phyloP scores from a whole-genome alignment of 768 basidiomycete genomes.

The Suillus spraguei region DNA sequence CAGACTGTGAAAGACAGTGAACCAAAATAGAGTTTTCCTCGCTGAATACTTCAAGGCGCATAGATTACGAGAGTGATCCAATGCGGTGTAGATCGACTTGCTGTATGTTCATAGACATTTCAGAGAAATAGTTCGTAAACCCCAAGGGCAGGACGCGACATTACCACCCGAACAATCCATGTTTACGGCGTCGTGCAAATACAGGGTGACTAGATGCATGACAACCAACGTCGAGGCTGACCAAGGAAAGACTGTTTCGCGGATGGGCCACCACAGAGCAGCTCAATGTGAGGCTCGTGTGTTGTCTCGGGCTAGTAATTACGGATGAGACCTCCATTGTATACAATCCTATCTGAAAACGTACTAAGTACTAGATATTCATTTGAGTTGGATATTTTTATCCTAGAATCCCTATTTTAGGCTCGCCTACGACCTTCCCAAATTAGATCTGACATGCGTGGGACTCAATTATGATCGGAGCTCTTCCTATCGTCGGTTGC shows the following conservation, averaged over 20 bases:
- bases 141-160: conserved; percentile 5
- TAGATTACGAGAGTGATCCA: conserved; percentile 1
- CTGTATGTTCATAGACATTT: background rate
- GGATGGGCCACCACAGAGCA: background rate
- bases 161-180: conserved; percentile 4
- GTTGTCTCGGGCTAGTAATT: background rate
- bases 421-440: conserved; percentile 5
- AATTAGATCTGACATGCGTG: conserved; percentile 6
- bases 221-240: background rate
- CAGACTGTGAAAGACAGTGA: conserved; percentile 75
- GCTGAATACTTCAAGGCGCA: background rate
- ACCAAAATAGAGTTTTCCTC: conserved; percentile 39
- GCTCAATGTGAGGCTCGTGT: background rate
- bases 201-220: conserved; percentile 4
- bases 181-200: background rate
- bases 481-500: background rate
- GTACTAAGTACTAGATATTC: too few species aligned
- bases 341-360: too few species aligned
- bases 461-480: background rate
- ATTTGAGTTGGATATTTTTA: too few species aligned
- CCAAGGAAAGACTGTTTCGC: conserved; percentile 12
- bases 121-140: background rate
- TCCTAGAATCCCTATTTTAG: too few species aligned
- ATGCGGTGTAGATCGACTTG: background rate
- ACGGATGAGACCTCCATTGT: too few species aligned